A percentile compares a stretch with the other conserved stretches of the same genome.
Evolutionary conservation across 371 early-diverging fungal genomes (phyloP).

Genomic region (Haplosporangium sp.): DNA sequence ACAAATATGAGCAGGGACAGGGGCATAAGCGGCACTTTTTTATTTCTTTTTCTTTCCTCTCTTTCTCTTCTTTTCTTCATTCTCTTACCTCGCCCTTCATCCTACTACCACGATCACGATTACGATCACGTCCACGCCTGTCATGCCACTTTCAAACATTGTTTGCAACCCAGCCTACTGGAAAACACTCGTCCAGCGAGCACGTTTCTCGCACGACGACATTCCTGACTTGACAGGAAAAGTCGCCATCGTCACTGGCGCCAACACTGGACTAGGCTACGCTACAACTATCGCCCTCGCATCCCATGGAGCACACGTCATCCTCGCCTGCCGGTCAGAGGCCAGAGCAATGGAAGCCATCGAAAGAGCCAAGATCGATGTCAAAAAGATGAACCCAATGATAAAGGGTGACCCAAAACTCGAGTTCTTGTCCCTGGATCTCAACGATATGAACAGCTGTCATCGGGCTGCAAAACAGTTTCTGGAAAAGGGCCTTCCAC

Average conservation of each 20-base stretch:
- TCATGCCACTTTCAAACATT: slow-evolving; percentile 45
- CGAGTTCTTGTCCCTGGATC: slow-evolving; percentile 67
- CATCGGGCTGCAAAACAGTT: slow-evolving; percentile 65
- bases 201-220: slow-evolving; percentile 50
- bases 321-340: slow-evolving; percentile 71
- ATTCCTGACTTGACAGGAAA: slow-evolving; percentile 77
- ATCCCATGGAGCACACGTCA: slow-evolving; percentile 67
- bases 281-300: slow-evolving; percentile 72
- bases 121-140: too few relatives aligned
- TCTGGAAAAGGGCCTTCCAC: slow-evolving; percentile 55
- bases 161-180: slow-evolving; percentile 40
- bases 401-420: slow-evolving; percentile 42
- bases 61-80: too few relatives aligned
- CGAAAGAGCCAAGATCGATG: slow-evolving; percentile 60
- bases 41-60: too few relatives aligned
- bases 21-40: too few relatives aligned
- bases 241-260: slow-evolving; percentile 79
- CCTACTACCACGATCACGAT: too few relatives aligned
- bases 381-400: slow-evolving; percentile 26
- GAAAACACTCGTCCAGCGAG: slow-evolving; percentile 37
- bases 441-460: slow-evolving; percentile 66
- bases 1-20: too few relatives aligned
- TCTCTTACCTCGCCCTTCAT: too few relatives aligned
- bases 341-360: slow-evolving; percentile 62
- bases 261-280: slow-evolving; percentile 77